A percentile compares a stretch with the other conserved stretches of the same genome.
Evolutionary conservation across 768 basidiomycete species (phyloP).

Genomic region (Piloderma croceum): DNA sequence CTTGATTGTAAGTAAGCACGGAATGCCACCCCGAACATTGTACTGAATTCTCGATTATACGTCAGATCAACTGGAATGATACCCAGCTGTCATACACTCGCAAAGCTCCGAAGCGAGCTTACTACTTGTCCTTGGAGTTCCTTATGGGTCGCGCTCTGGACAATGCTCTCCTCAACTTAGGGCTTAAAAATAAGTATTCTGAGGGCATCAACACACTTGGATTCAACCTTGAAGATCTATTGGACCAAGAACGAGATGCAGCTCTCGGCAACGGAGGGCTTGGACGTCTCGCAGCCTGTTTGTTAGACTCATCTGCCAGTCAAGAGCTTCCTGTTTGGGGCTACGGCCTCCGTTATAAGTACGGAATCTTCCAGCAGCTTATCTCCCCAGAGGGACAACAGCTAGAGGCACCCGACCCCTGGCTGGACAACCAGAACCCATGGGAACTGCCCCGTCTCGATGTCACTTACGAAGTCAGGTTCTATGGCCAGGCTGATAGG

Average conservation of each 20-base stretch:
- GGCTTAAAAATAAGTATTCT: constrained; percentile 69
- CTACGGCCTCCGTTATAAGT: constrained; percentile 88
- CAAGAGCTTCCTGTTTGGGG: constrained; percentile 52
- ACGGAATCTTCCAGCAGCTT: constrained; percentile 94
- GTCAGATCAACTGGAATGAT: constrained; percentile 77
- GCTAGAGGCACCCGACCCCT: constrained; percentile 89
- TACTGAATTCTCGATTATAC: constrained; percentile 2
- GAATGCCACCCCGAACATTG: constrained; percentile 1
- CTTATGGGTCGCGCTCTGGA: constrained; percentile 79
- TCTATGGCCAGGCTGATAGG: constrained; percentile 81
- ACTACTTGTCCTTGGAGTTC: constrained; percentile 95
- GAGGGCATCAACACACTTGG: constrained; percentile 72
- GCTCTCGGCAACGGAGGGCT: constrained; percentile 94
- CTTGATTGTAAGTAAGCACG: constrained; percentile 53
- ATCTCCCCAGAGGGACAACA: constrained; percentile 81
- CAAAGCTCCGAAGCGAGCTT: constrained; percentile 83
- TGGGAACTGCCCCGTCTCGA: constrained; percentile 84
- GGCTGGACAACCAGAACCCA: constrained; percentile 83
- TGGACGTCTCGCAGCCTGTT: constrained; percentile 95
- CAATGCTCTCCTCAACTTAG: constrained; percentile 83
- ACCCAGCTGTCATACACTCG: constrained; percentile 74
- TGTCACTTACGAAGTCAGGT: constrained; percentile 79
- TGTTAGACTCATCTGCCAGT: constrained; percentile 88
- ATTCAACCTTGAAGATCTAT: constrained; percentile 82
- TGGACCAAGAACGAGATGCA: constrained; percentile 89